Base-by-base conservation (phyloP, 352 stramenopile species). In the Plasmopara muralis region DNA sequence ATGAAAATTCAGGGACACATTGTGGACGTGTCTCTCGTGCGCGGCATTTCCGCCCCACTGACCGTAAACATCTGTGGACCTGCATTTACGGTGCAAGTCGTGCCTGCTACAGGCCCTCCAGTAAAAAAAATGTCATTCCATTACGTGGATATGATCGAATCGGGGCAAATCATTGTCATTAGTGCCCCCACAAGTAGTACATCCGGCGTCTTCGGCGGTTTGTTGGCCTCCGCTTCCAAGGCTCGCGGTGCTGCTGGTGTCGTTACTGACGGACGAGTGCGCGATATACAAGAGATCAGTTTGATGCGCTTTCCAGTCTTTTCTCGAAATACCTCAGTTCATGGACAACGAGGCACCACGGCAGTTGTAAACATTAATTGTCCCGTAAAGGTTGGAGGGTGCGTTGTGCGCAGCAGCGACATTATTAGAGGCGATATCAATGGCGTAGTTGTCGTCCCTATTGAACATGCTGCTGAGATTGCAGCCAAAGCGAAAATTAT, bases 401-500 rank as follows among this genome's bases (percentile, higher is more conserved):
- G 82, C 44, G 79, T 90, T 16, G 79, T 93, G 43, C 79, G 82
- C 47, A 77, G 72, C 40, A 66, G 60, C 15, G 82, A 93, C 53
- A 83, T 93, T 53, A 81, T 93, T 37, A 75, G 80, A 34, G 79
- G 67, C 9, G 82, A 93, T 49, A 60, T 88, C 47, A 93, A 93
- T 55, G 82, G 82, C 35, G 82, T 90, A 13, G 57, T 90, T 33
- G 82, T 93, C 43, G 74, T 93, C 39, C 82, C 82, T 9, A 53
- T 57, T 34, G 82, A 93, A 43, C 70, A 66, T 25, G 82, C 82
- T 43, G 70, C 64, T 49, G 79, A 93, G 44, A 66, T 93, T 16
- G 77, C 74, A 14, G 58, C 70, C 35, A 87, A 83, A 61, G 79
- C 79, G 15, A 75, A 90, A 55, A 53, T 79, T 20, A 85, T 93